phyloP scores from a whole-genome alignment of 495 filamentous ascomycete species.

The Penicillium simplicissimum region DNA sequence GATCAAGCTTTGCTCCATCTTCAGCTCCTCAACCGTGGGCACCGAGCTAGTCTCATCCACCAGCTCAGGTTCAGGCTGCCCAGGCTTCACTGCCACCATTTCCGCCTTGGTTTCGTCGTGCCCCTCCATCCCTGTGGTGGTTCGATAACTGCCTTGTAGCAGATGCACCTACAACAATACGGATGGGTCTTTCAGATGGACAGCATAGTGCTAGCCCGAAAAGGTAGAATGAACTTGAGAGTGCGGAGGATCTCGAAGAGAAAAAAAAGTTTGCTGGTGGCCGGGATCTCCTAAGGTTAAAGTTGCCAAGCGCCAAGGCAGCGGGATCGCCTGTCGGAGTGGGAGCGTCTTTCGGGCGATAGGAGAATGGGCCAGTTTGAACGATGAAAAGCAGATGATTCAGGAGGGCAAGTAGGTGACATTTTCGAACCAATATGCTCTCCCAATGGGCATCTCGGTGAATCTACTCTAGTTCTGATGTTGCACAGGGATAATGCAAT shows the following conservation, averaged over 20 bases:
- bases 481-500: neutral
- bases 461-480: neutral
- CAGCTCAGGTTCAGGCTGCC: constrained; percentile 8
- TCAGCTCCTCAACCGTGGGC: constrained; percentile 36
- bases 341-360: neutral
- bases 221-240: too few species aligned
- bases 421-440: neutral
- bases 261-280: constrained; percentile 6
- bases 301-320: constrained; percentile 9
- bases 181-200: neutral
- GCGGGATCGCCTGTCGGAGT: constrained; percentile 5
- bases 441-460: neutral
- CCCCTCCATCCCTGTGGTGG: constrained; percentile 8
- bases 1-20: constrained; percentile 47
- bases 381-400: neutral
- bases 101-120: constrained; percentile 4
- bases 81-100: constrained; percentile 14
- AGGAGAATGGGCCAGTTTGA: neutral
- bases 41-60: constrained; percentile 20
- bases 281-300: constrained; percentile 3
- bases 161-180: neutral
- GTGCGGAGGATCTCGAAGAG: too few species aligned
- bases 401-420: too few species aligned
- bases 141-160: neutral
- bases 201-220: neutral